These are phyloP conservation scores for Farysia itapuensis DNA, from an alignment of 1,284 basidiomycete species.

Conservation along the genomic window DNA sequence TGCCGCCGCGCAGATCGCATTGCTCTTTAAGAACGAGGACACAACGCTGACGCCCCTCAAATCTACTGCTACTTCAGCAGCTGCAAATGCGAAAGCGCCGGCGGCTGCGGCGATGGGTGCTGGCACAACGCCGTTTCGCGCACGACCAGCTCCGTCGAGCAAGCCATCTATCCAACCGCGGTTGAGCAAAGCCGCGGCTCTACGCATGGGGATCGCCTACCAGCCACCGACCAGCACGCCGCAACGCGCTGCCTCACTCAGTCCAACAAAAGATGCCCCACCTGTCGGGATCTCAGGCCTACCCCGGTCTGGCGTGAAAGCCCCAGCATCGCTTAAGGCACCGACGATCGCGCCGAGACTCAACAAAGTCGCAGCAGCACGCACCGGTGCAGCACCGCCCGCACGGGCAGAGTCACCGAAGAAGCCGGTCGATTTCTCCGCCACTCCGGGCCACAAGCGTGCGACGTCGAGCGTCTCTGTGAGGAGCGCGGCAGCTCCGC, in stretches of 20 bases:
- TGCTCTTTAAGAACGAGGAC: conserved; percentile 30
- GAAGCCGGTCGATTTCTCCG: conserved; percentile 36
- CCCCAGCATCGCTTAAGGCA: conserved; percentile 20
- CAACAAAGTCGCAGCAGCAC: conserved; percentile 38
- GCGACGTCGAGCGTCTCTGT: conserved; percentile 4
- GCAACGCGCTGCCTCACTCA: background rate
- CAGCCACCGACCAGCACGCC: background rate
- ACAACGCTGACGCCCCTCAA: conserved; percentile 1
- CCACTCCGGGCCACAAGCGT: conserved; percentile 42
- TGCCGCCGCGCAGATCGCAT: conserved; percentile 27
- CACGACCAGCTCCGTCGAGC: conserved; percentile 71
- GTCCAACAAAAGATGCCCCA: background rate
- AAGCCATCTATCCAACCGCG: conserved; percentile 74
- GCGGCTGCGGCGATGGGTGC: background rate
- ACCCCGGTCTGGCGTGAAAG: conserved; percentile 8
- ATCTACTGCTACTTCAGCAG: background rate
- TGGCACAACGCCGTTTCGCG: conserved; percentile 65
- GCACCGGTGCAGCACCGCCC: background rate
- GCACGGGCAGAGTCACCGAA: background rate
- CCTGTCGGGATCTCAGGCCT: conserved; percentile 37
- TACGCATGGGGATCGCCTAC: conserved; percentile 64
- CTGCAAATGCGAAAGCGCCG: background rate
- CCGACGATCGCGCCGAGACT: conserved; percentile 35
- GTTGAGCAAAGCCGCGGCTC: conserved; percentile 73
- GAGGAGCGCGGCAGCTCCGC: conserved; percentile 15